Conservation (phyloP, 768 basidiomycete genomes). For the Psilocybe sp. region DNA sequence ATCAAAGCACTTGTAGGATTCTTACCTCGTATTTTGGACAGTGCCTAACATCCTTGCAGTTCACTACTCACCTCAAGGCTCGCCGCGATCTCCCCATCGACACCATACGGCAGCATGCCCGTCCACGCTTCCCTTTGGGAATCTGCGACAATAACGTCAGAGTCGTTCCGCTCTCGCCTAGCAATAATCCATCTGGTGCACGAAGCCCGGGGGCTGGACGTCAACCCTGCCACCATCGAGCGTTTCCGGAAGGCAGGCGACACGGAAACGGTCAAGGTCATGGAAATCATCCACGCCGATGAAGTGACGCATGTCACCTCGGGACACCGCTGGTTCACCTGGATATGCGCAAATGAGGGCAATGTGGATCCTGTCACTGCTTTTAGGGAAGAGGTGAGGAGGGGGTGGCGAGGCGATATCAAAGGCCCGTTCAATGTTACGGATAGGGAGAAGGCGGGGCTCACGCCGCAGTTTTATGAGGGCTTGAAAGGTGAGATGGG, state of each 20-base stretch:
- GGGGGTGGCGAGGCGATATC: slow-evolving; percentile 68
- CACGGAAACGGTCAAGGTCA: slow-evolving; percentile 57
- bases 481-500: slow-evolving; percentile 63
- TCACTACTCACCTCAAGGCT: slow-evolving; percentile 63
- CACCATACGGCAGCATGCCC: slow-evolving; percentile 70
- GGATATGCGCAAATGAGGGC: slow-evolving; percentile 56
- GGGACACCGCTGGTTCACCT: slow-evolving; percentile 83
- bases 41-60: slow-evolving; percentile 19
- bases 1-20: slow-evolving; percentile 68
- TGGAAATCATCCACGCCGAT: slow-evolving; percentile 78
- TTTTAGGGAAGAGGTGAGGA: slow-evolving; percentile 69
- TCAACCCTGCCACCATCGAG: slow-evolving; percentile 78
- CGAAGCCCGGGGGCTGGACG: slow-evolving; percentile 81
- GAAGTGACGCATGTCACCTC: slow-evolving; percentile 82
- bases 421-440: slow-evolving; percentile 82
- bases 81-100: slow-evolving; percentile 55
- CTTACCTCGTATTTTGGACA: background rate
- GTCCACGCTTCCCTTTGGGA: slow-evolving; percentile 83
- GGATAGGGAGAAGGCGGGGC: slow-evolving; percentile 70
- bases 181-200: slow-evolving; percentile 86
- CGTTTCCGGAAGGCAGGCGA: slow-evolving; percentile 68
- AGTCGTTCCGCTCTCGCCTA: slow-evolving; percentile 67
- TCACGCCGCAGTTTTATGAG: slow-evolving; percentile 72
- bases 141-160: slow-evolving; percentile 63
- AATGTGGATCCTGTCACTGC: slow-evolving; percentile 54